These are phyloP conservation scores for Phytophthora meadii DNA, from an alignment of 352 stramenopile genomes.

Conservation along the genomic window DNA sequence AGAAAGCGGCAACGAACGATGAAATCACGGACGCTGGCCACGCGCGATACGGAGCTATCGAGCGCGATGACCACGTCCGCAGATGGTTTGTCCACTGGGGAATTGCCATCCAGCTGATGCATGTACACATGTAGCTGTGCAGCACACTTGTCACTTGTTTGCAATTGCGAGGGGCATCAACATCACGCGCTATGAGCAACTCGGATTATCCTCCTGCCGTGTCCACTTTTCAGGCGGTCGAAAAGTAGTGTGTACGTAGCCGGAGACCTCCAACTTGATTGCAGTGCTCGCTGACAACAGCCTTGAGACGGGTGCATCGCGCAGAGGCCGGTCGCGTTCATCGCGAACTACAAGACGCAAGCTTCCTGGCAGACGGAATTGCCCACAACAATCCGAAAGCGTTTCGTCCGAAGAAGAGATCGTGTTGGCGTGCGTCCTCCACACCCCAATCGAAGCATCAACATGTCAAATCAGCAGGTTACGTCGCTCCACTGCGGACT, in stretches of 20 bases:
- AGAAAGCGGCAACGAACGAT: conserved; percentile 1
- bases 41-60: conserved; percentile 1
- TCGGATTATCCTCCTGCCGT: conserved; percentile 27
- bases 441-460: not conserved
- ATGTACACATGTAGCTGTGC: not conserved
- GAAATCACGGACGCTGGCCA: not conserved
- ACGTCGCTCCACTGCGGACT: not conserved
- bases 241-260: not conserved
- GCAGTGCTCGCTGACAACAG: conserved; percentile 6
- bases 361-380: not conserved
- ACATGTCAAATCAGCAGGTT: conserved; percentile 13
- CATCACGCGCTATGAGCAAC: not conserved
- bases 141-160: conserved; percentile 5
- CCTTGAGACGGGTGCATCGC: conserved; percentile 18
- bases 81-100: conserved; percentile 17
- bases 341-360: conserved; percentile 29
- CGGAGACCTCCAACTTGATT: conserved; percentile 20
- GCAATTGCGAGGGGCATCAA: conserved; percentile 12
- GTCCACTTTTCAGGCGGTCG: conserved; percentile 33
- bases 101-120: conserved; percentile 1
- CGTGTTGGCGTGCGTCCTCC: not conserved
- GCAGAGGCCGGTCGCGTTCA: conserved; percentile 12
- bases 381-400: not conserved
- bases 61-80: conserved; percentile 12
- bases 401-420: not conserved